Evolutionary conservation across 495 filamentous ascomycete genomes (phyloP), one percentile per base, ranked within the genome.

Genomic region (Penicillium arizonense): DNA sequence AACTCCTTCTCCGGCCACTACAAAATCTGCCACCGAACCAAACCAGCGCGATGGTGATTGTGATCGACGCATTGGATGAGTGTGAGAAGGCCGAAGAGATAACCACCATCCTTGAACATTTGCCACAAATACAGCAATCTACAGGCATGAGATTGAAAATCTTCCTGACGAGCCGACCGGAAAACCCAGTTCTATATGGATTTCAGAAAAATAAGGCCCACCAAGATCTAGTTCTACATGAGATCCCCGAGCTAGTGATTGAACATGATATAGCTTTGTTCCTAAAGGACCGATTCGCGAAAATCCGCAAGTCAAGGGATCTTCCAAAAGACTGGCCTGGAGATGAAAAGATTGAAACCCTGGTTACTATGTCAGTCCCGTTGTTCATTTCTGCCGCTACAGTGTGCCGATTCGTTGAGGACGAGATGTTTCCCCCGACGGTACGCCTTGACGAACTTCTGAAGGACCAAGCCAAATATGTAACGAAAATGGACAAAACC

Each of bases 61-160:
- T 80, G 10, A 59, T 83, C 26, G 77, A 83, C 53, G 80, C 79
- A 34, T 61, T 83, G 16, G 80, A 80, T 45, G 76, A 81, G 47
- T 82, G 77, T 45, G 74, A 72, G 0, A 12, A 50, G 0, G 70
- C 76, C 3, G 36, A 71, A 4, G 69, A 78, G 41, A 56, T 76
- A 0, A 47, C 37, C 53, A 38, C 26, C n/a, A 63, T 82, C 11
- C 58, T 83, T 21, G 45, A 52, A 21, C 47, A 79, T 0, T 53
- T 78, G 3, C 36, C 58, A 3, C 36, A 44, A 34, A 2, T 61
- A 2, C 44, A 55, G 30, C 36, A 61, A 7, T 4, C 47, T 10
- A 50, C 23, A 7, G 43, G 41, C 0, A 12, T 65, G 0, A 11
- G 47, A 8, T 32, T 72, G 0, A 52, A 57, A 0, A 13, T 73